These are phyloP conservation scores for Paraphaeosphaeria sporulosa DNA, from an alignment of 2,329 filamentous ascomycete genomes.

Conservation along the genomic window DNA sequence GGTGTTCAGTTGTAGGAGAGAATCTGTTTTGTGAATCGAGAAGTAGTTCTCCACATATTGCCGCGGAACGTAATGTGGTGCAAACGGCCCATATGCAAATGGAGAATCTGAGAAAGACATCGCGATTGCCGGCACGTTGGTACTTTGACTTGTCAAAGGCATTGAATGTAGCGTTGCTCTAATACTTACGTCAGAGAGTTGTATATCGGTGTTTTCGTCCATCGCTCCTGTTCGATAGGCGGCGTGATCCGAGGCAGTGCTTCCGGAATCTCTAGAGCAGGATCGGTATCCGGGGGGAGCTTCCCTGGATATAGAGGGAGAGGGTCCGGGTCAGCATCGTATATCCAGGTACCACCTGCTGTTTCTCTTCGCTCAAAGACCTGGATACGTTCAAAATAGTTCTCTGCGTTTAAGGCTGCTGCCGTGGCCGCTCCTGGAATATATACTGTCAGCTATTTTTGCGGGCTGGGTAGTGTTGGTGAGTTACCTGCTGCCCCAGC, in stretches of 20 bases:
- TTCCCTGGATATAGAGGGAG: conserved; percentile 52
- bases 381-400: conserved; percentile 41
- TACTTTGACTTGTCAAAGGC: conserved; percentile 38
- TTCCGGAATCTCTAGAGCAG: conserved; percentile 54
- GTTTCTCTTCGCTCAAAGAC: conserved; percentile 47
- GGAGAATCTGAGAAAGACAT: conserved; percentile 64
- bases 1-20: conserved; percentile 58
- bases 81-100: conserved; percentile 65
- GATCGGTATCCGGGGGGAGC: conserved; percentile 57
- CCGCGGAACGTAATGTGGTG: conserved; percentile 62
- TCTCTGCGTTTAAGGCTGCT: conserved; percentile 45
- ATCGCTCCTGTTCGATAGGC: conserved; percentile 57
- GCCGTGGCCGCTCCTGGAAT: conserved; percentile 42
- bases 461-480: neutral
- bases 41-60: conserved; percentile 62
- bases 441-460: neutral
- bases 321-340: conserved; percentile 55
- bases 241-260: conserved; percentile 51
- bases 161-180: neutral
- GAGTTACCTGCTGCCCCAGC: conserved; percentile 40
- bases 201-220: conserved; percentile 60
- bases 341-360: conserved; percentile 55
- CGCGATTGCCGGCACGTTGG: conserved; percentile 64
- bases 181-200: conserved; percentile 57
- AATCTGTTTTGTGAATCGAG: conserved; percentile 58